phyloP scores from a whole-genome alignment of 805 yeast genomes.

The Komagataella phaffii region DNA sequence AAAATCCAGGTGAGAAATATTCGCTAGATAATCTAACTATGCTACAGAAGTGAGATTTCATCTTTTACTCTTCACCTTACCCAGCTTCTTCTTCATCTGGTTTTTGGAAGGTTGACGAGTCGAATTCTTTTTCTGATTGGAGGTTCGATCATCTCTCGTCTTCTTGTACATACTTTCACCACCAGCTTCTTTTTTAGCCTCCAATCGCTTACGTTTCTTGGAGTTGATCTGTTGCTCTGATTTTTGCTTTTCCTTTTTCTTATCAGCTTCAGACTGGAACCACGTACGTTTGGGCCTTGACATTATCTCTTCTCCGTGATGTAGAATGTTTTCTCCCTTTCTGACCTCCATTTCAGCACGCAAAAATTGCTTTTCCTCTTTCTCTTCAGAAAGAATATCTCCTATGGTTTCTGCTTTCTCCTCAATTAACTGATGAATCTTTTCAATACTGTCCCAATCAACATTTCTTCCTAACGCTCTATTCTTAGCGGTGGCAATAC shows the following conservation, averaged over 20 bases:
- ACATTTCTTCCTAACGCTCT: constrained; percentile 81
- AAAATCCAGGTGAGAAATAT: background rate
- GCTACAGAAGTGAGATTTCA: background rate
- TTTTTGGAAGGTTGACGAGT: constrained; percentile 18
- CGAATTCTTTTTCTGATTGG: constrained; percentile 29
- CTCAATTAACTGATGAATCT: constrained; percentile 45
- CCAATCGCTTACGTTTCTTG: constrained; percentile 53
- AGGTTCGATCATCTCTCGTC: constrained; percentile 58
- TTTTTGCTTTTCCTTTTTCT: constrained; percentile 31
- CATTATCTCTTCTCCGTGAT: constrained; percentile 68
- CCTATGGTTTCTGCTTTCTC: constrained; percentile 46
- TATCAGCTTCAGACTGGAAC: constrained; percentile 62
- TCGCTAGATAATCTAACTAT: background rate
- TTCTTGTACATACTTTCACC: constrained; percentile 55
- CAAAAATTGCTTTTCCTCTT: constrained; percentile 72
- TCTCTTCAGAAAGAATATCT: constrained; percentile 79
- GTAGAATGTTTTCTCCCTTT: constrained; percentile 75
- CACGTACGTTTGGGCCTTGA: constrained; percentile 93
- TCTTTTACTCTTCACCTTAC: constrained; percentile 6
- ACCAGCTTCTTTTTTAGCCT: constrained; percentile 46
- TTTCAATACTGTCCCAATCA: constrained; percentile 80
- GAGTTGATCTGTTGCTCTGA: constrained; percentile 39
- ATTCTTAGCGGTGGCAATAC: constrained; percentile 31
- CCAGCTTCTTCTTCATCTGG: constrained; percentile 14
- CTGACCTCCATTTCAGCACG: constrained; percentile 84